Evolutionary conservation across 2,329 filamentous ascomycete genomes (phyloP).

Genomic region (Pseudogymnoascus sp.): DNA sequence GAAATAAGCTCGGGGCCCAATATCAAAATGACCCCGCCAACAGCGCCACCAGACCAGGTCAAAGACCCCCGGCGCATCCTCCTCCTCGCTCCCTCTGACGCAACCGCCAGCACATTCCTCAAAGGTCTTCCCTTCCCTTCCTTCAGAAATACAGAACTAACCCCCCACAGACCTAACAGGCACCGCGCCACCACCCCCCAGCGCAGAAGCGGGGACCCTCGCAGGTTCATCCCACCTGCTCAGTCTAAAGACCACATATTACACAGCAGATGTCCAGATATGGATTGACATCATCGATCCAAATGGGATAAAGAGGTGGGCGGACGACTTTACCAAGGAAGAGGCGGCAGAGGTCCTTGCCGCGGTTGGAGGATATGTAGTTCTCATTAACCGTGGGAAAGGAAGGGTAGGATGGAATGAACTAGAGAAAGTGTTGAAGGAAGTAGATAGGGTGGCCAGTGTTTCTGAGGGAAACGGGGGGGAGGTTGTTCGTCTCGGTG

Average conservation of each 20-base stretch:
- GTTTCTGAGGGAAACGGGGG: conserved; percentile 42
- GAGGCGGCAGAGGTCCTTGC: conserved; percentile 55
- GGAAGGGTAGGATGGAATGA: conserved; percentile 17
- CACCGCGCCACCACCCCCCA: conserved; percentile 29
- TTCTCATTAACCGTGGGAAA: conserved; percentile 40
- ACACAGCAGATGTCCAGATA: conserved; percentile 50
- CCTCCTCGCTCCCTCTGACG: conserved; percentile 38
- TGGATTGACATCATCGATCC: conserved; percentile 46
- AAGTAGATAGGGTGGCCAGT: conserved; percentile 46
- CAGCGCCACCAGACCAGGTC: conserved; percentile 19
- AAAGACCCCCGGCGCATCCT: conserved; percentile 48
- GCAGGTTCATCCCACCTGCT: conserved; percentile 53
- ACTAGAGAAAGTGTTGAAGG: conserved; percentile 36
- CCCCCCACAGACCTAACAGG: conserved; percentile 43
- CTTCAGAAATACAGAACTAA: conserved; percentile 2
- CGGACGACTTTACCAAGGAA: conserved; percentile 46
- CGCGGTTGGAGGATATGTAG: conserved; percentile 51
- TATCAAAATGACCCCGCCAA: conserved; percentile 4
- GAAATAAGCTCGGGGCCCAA: neutral
- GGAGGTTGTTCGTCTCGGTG: conserved; percentile 54
- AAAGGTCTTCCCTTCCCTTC: conserved; percentile 36
- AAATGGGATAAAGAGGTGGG: conserved; percentile 34
- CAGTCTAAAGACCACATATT: conserved; percentile 50
- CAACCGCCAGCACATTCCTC: conserved; percentile 40
- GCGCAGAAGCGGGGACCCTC: conserved; percentile 33